Evolutionary conservation across 768 basidiomycete genomes (phyloP).

Genomic region (Megacollybia marginata): DNA sequence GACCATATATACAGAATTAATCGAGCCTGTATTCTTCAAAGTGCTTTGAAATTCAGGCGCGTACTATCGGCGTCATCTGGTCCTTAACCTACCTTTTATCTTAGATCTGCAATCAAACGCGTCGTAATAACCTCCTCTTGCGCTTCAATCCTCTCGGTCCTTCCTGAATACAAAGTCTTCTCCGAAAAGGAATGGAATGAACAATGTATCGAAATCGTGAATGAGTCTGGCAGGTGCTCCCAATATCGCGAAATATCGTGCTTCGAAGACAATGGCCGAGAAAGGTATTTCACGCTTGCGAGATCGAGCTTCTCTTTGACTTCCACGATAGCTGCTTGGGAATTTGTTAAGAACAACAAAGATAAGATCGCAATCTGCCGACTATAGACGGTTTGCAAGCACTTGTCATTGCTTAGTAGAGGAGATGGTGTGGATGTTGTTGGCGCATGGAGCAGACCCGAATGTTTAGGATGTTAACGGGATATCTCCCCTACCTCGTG

Average conservation of each 20-base stretch:
- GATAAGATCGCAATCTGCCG: too few species aligned
- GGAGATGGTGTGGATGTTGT: too few species aligned
- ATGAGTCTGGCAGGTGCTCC: constrained; percentile 29
- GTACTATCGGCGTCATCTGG: background rate
- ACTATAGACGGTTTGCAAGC: too few species aligned
- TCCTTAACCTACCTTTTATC: background rate
- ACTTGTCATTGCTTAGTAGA: too few species aligned
- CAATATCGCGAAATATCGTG: constrained; percentile 27
- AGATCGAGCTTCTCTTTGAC: background rate
- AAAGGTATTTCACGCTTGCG: constrained; percentile 13
- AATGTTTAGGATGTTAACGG: too few species aligned
- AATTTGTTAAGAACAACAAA: too few species aligned
- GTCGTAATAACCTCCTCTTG: constrained; percentile 47
- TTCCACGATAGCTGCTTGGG: background rate
- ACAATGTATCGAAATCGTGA: constrained; percentile 25
- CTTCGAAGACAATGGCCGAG: constrained; percentile 44
- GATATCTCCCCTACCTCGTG: too few species aligned
- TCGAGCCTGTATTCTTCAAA: constrained; percentile 44
- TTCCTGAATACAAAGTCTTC: constrained; percentile 11
- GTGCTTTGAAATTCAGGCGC: constrained; percentile 33
- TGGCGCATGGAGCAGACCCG: too few species aligned
- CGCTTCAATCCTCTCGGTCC: constrained; percentile 25
- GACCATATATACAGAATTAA: constrained; percentile 27
- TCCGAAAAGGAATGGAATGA: constrained; percentile 43
- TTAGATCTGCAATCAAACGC: constrained; percentile 30